Evolutionary conservation across 2,329 filamentous ascomycete species (phyloP).

Genomic region (Ceratocystis ficicola): DNA sequence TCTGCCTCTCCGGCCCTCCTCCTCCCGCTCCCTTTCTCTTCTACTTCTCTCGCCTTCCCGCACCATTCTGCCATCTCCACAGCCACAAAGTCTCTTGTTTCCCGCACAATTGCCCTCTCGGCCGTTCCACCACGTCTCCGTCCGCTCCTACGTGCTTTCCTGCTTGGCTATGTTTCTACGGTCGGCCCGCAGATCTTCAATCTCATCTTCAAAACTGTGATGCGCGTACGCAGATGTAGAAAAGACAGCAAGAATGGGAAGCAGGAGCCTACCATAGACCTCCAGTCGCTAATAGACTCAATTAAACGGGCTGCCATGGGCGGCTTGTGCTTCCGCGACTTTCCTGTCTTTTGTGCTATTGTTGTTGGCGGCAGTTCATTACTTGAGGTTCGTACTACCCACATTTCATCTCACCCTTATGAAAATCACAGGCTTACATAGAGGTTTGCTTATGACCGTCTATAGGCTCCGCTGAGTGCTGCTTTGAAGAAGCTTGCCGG

Average conservation of each 20-base stretch:
- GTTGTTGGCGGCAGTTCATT: conserved; percentile 49
- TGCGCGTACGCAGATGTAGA: conserved; percentile 28
- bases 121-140: conserved; percentile 40
- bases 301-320: conserved; percentile 34
- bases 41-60: background rate
- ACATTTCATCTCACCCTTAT: background rate
- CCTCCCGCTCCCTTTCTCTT: background rate
- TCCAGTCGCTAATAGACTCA: conserved; percentile 11
- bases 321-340: conserved; percentile 44
- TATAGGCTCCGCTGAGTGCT: conserved; percentile 16
- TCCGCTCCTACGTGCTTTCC: conserved; percentile 47
- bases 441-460: background rate
- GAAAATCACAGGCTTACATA: conserved; percentile 3
- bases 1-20: background rate
- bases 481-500: conserved; percentile 19
- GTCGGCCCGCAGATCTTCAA: conserved; percentile 46
- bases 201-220: conserved; percentile 40
- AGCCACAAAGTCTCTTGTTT: conserved; percentile 17
- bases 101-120: conserved; percentile 24
- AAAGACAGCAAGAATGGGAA: conserved; percentile 21
- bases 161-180: conserved; percentile 48
- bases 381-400: conserved; percentile 37
- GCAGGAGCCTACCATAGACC: background rate
- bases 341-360: conserved; percentile 50
- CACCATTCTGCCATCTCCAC: background rate